Base-by-base conservation (phyloP, 2,329 filamentous ascomycete genomes). In the Drechslerella stenobrocha region DNA sequence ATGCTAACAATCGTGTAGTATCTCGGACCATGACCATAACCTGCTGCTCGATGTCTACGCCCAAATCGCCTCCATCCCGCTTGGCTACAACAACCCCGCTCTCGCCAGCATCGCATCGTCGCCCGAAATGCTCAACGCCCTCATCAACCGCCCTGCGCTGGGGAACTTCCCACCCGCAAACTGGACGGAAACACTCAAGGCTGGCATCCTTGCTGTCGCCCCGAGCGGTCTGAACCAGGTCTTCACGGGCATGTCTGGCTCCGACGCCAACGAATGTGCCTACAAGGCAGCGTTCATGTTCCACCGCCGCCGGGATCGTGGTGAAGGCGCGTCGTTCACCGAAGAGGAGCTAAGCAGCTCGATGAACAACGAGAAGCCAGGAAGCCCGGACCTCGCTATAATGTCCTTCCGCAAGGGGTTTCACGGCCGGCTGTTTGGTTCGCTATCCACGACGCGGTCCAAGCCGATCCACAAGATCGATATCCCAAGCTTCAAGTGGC, bases 221-320 rank as follows among this genome's bases (percentile, higher is more conserved):
- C 91, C 90, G 65, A 87, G 87, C 76, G 90, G 90, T 30, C 79
- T 92, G 70, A 79, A 90, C 80, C 88, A 96, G 77, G 90, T 96
- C 73, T 95, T 95, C 79, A 96, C 90, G 15, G 89, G 87, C 71
- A 87, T 90, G 81, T 84, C 90, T 55, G 90, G 90, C 69, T 95
- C 89, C 18, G 90, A 96, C 74, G 90, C 90, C 77, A 96, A 96
- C 79, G 91, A 96, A 80, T 88, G 89, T 30, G 91, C 91, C 42
- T 96, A 90, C 83, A 96, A 96, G 80, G 90, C 90, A 6, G 90
- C 91, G 50, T 96, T 96, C 80, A 96, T 96, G 86, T 95, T 87
- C 82, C 86, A 87, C 75, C 85, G 88, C 48, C 88, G 90, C 77
- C 82, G 85, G 70, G 84, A 93, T 78, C 88, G 91, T 69, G 89